Evolutionary conservation across 2,329 filamentous ascomycete species (phyloP).

Genomic region (Byssochlamys sp.): DNA sequence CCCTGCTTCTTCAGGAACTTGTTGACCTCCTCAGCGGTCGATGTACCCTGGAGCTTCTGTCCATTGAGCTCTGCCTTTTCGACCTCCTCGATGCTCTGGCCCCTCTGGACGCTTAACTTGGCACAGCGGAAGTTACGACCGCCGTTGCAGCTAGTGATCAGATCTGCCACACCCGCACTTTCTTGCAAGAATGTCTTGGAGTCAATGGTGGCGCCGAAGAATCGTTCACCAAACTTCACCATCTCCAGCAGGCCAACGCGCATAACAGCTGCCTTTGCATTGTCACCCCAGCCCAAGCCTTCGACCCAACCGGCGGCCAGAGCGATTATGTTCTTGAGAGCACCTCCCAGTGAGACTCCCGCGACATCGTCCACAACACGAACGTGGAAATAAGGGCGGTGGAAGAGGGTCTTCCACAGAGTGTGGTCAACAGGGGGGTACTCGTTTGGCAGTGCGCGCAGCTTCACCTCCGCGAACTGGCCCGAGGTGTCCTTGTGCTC

Average conservation of each 20-base stretch:
- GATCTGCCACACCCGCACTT: conserved; percentile 43
- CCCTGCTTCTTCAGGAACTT: conserved; percentile 72
- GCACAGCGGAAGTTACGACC: conserved; percentile 92
- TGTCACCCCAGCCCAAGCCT: conserved; percentile 93
- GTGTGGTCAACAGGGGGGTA: conserved; percentile 80
- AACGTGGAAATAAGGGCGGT: conserved; percentile 95
- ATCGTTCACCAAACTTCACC: conserved; percentile 88
- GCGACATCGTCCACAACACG: conserved; percentile 91
- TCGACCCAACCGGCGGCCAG: conserved; percentile 91
- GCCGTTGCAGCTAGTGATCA: conserved; percentile 87
- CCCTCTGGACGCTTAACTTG: conserved; percentile 72
- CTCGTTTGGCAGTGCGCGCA: conserved; percentile 67
- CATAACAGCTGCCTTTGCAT: conserved; percentile 98
- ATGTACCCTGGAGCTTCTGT: conserved; percentile 90
- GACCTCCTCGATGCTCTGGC: conserved; percentile 72
- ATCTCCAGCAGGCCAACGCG: conserved; percentile 90
- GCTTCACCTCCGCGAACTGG: conserved; percentile 55
- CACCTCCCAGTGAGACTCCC: conserved; percentile 85
- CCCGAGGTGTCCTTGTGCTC: conserved; percentile 62
- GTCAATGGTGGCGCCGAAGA: conserved; percentile 74
- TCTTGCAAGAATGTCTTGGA: conserved; percentile 91
- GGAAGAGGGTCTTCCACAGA: conserved; percentile 77
- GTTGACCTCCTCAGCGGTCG: conserved; percentile 84
- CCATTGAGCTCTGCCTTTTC: conserved; percentile 86
- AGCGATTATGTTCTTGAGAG: conserved; percentile 93